phyloP scores from a whole-genome alignment of 768 basidiomycete genomes.

The Suillus subluteus region DNA sequence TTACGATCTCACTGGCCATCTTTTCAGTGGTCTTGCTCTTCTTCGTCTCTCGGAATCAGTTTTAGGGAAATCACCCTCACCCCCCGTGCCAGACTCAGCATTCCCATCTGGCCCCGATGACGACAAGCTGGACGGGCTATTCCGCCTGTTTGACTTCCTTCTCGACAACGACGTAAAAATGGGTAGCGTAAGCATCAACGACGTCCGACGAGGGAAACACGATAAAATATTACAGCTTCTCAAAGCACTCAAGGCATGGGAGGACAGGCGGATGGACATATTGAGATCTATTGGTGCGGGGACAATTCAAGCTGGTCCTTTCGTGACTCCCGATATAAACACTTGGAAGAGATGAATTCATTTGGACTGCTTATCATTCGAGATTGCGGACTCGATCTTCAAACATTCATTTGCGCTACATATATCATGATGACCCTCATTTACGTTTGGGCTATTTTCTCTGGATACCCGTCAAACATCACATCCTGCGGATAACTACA shows the following conservation, averaged over 20 bases:
- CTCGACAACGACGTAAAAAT: conserved; percentile 92
- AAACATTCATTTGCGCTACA: conserved; percentile 24
- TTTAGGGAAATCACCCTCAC: conserved; percentile 64
- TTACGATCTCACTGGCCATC: conserved; percentile 42
- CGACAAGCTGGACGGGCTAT: conserved; percentile 85
- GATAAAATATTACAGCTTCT: conserved; percentile 84
- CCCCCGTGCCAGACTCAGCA: conserved; percentile 76
- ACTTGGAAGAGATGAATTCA: conserved; percentile 4
- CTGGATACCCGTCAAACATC: conserved; percentile 13
- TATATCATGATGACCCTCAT: conserved; percentile 10
- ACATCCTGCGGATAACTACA: not conserved
- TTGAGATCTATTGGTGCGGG: conserved; percentile 54
- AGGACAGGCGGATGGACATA: conserved; percentile 69
- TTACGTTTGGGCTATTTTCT: conserved; percentile 10
- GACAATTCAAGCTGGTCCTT: conserved; percentile 20
- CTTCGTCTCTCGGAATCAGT: conserved; percentile 86
- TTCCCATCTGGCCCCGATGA: conserved; percentile 72
- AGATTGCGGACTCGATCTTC: conserved; percentile 18
- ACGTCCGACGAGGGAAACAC: conserved; percentile 80
- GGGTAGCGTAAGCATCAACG: conserved; percentile 92
- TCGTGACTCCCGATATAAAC: conserved; percentile 15
- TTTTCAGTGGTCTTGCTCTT: conserved; percentile 74
- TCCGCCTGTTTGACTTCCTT: conserved; percentile 89
- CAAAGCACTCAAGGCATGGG: conserved; percentile 76
- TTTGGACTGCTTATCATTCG: not conserved